These are phyloP conservation scores for Russula sp. DNA, from an alignment of 768 basidiomycete genomes.

Conservation along the genomic window DNA sequence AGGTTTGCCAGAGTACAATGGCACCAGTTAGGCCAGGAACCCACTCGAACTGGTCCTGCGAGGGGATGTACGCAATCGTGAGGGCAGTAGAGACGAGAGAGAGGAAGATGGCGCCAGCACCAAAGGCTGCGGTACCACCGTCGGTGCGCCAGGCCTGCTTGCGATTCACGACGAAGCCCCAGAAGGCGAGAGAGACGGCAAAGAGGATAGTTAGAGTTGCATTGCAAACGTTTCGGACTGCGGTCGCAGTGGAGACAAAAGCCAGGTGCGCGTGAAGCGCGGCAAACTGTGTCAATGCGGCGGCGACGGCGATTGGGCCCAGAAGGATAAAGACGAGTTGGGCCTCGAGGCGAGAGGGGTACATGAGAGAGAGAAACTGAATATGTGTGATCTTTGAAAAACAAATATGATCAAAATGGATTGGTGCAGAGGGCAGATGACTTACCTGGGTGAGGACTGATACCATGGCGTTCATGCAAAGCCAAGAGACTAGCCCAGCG, in stretches of 20 bases:
- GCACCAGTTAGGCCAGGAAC: conserved; percentile 85
- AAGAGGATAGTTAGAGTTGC: conserved; percentile 94
- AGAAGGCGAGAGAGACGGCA: conserved; percentile 80
- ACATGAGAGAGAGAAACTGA: conserved; percentile 92
- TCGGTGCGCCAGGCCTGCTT: conserved; percentile 92
- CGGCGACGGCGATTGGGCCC: conserved; percentile 79
- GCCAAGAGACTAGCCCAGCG: conserved; percentile 68
- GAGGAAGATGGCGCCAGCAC: conserved; percentile 73
- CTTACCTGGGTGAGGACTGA: conserved; percentile 80
- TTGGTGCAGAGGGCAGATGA: conserved; percentile 7
- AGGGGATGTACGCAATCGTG: conserved; percentile 81
- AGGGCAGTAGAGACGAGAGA: conserved; percentile 77
- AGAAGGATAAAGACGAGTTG: conserved; percentile 79
- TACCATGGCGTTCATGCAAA: conserved; percentile 79
- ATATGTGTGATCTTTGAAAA: conserved; percentile 87
- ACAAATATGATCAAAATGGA: neutral
- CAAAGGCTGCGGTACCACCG: conserved; percentile 93
- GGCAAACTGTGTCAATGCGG: conserved; percentile 78
- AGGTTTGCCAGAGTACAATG: conserved; percentile 94
- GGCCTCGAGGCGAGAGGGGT: conserved; percentile 84
- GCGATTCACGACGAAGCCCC: conserved; percentile 89
- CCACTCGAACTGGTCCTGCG: conserved; percentile 85
- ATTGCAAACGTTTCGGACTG: conserved; percentile 90
- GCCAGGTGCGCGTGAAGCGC: conserved; percentile 44
- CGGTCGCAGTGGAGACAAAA: conserved; percentile 44